These are phyloP conservation scores for Aegilops speltoides DNA, from an alignment of 176 grass and related monocot species.

Conservation along the genomic window DNA sequence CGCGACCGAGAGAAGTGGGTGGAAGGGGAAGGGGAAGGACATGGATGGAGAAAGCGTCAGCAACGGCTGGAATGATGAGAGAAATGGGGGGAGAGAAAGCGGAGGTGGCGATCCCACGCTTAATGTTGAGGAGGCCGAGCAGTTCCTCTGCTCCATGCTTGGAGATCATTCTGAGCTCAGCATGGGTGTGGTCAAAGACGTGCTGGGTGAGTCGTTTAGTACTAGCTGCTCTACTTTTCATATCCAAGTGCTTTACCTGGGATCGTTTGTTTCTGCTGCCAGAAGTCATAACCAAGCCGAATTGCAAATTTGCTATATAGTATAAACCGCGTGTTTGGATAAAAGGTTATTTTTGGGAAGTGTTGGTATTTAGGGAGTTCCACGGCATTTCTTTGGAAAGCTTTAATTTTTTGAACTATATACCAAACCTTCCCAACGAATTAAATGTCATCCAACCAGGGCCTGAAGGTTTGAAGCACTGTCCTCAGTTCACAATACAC, in stretches of 20 bases:
- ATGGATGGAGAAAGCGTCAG: not conserved
- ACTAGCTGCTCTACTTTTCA: not conserved
- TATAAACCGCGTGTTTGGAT: not conserved
- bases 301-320: not conserved
- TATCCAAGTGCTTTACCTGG: not conserved
- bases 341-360: not conserved
- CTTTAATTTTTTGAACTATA: not conserved
- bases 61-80: not conserved
- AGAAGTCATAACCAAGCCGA: not conserved
- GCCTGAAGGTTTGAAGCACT: not conserved
- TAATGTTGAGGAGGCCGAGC: slow-evolving; percentile 58
- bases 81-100: not conserved
- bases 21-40: slow-evolving; percentile 31
- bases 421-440: not conserved
- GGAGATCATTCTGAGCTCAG: slow-evolving; percentile 57
- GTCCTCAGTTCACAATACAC: not conserved
- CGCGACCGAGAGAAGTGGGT: not conserved
- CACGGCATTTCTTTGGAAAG: not conserved
- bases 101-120: not conserved
- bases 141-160: slow-evolving; percentile 78
- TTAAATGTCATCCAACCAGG: not conserved
- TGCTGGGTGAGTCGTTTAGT: slow-evolving; percentile 49
- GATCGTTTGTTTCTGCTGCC: not conserved
- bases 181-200: slow-evolving; percentile 76
- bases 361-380: not conserved